A percentile compares a stretch with the other conserved stretches of the same genome.
Conservation (phyloP, 345 rosid genomes). For the Sisymbrium irio region DNA sequence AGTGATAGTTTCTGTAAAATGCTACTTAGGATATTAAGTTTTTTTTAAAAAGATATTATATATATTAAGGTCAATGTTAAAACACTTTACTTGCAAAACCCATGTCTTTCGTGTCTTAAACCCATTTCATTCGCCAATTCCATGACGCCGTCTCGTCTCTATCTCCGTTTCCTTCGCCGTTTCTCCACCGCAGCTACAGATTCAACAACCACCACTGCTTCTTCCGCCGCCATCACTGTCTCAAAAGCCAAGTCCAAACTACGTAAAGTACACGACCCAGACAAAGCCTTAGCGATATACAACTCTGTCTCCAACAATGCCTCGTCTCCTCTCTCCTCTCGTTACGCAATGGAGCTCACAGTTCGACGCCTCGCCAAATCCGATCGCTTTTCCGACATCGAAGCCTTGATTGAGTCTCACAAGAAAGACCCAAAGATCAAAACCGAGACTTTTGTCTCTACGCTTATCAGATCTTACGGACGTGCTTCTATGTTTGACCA, state of each 20-base stretch:
- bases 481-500: conserved; percentile 64
- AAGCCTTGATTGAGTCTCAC: conserved; percentile 61
- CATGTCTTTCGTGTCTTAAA: not conserved
- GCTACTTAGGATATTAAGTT: no score
- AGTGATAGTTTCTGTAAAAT: no score
- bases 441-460: conserved; percentile 58
- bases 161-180: conserved; percentile 48
- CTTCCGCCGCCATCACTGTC: conserved; percentile 44
- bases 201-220: not conserved
- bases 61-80: not conserved
- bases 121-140: not conserved
- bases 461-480: conserved; percentile 77
- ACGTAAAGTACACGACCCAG: conserved; percentile 63
- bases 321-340: conserved; percentile 55
- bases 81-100: not conserved
- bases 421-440: conserved; percentile 52
- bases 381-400: conserved; percentile 62
- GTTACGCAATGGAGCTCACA: conserved; percentile 66
- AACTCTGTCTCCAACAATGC: conserved; percentile 46
- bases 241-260: conserved; percentile 68
- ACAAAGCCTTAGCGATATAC: conserved; percentile 69
- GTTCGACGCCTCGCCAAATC: conserved; percentile 76
- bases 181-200: conserved; percentile 39
- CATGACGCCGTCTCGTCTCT: conserved; percentile 44
- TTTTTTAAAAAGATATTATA: no score